Base-by-base conservation (phyloP, 345 rosid species). In the Euphorbia pulcherrima region DNA sequence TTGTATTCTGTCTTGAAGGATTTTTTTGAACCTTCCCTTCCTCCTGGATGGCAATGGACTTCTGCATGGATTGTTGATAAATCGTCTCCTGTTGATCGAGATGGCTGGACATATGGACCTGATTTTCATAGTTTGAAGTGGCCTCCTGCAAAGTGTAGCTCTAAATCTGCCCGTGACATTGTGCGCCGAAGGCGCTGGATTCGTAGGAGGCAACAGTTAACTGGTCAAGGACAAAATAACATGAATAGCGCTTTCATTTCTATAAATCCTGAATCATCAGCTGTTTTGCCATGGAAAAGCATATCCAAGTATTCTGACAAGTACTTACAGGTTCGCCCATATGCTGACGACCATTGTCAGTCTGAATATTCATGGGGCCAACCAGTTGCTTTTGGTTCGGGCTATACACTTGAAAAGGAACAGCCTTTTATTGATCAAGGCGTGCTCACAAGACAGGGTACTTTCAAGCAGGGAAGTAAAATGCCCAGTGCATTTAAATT, bases 231-330 rank as follows among this genome's bases (percentile, higher is more conserved):
- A 59, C 65, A 50, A 55, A 46, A 63, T 60, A 50, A 46, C 48
- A 18, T 54, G 35, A 69, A 74, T 65, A 61, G 67, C 39, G 77
- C 70, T 41, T 59, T 67, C 35, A 66, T 84, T 75, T 53, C 79
- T 68, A 24, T 91, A 78, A 75, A 70, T 73, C 92, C 95, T 65
- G 87, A 89, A 64, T 86, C 88, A 72, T 89, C 96, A 50, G 71
- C 81, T 75, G 84, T 86, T 67, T 78, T 94, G 77, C 97, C 99
- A 62, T 91, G 99, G 92, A 82, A 81, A 77, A 85, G 90, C 82
- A 81, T 84, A 77, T 84, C 84, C 37, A 88, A 74, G 75, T 83
- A 73, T 77, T 84, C 90, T 56, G 85, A 86, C 27, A 86, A 86
- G 58, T 87, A 83, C 82, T 75, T 94, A 72, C 89, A 68, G 66